These are phyloP conservation scores for Sordariomycetes sp. DNA, from an alignment of 2,329 filamentous ascomycete genomes.

Conservation along the genomic window DNA sequence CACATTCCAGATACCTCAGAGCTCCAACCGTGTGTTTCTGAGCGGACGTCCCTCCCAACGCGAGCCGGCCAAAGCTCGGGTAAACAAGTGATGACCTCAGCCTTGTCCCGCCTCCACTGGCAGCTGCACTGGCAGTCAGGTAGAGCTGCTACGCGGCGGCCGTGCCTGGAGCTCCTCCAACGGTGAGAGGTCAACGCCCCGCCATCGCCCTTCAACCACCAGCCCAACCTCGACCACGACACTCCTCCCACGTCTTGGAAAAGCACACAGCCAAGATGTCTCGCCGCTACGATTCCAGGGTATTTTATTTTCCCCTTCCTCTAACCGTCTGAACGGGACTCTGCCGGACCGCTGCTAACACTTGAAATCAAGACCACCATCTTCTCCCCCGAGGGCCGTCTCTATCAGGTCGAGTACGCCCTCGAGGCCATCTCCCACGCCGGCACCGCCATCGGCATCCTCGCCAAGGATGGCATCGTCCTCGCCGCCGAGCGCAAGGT, in stretches of 20 bases:
- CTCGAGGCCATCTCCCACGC: constrained; percentile 98
- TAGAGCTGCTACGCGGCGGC: constrained; percentile 24
- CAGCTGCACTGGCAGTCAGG: constrained; percentile 2
- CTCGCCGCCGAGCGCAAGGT: constrained; percentile 97
- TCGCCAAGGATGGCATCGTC: constrained; percentile 97
- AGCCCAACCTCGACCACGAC: constrained; percentile 3
- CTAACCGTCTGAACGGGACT: constrained; percentile 2
- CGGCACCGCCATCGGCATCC: constrained; percentile 90
- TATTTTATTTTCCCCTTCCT: constrained; percentile 37
- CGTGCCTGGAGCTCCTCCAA: constrained; percentile 34
- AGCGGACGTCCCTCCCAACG: too few relatives aligned
- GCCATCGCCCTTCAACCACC: not conserved
- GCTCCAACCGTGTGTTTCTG: too few relatives aligned
- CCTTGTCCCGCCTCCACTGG: constrained; percentile 5
- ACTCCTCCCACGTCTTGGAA: not conserved
- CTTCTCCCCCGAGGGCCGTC: constrained; percentile 96
- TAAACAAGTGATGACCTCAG: constrained; percentile 6
- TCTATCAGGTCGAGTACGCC: constrained; percentile 99
- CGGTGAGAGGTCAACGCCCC: not conserved
- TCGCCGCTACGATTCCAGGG: constrained; percentile 93
- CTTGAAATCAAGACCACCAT: constrained; percentile 74
- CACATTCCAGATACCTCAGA: too few relatives aligned
- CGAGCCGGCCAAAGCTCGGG: constrained; percentile 9
- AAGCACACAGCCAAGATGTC: constrained; percentile 56
- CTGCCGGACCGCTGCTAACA: not conserved